A percentile compares a stretch with the other conserved stretches of the same genome.
Conservation (phyloP, 106 monocot genomes). For the Alisma plantagoaquatica region DNA sequence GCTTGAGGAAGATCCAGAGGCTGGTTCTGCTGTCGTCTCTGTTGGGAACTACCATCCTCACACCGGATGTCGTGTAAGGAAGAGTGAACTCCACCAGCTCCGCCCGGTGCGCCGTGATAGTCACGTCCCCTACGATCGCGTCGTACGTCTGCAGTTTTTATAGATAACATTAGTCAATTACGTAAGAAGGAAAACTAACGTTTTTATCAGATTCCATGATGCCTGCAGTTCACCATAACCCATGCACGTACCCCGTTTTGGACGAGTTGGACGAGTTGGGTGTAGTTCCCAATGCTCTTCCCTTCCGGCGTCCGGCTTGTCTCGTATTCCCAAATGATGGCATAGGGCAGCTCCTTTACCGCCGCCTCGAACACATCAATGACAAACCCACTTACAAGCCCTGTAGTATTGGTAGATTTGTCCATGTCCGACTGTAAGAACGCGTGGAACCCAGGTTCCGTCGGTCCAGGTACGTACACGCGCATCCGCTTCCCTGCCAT, state of each 20-base stretch:
- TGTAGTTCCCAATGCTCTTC: background rate
- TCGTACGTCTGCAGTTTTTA: conserved; percentile 47
- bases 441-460: conserved; percentile 24
- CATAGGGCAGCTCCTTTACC: background rate
- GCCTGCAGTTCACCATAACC: too few species aligned
- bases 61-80: conserved; percentile 29
- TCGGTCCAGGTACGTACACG: conserved; percentile 38
- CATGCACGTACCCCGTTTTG: too few species aligned
- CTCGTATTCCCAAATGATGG: background rate
- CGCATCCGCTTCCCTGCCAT: conserved; percentile 16
- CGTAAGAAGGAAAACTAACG: too few species aligned
- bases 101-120: conserved; percentile 27
- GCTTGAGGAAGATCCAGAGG: conserved; percentile 16
- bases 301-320: background rate
- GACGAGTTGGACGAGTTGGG: conserved; percentile 4
- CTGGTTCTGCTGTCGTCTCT: conserved; percentile 11
- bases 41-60: conserved; percentile 30
- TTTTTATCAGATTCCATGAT: too few species aligned
- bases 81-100: conserved; percentile 37
- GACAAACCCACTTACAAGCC: conserved; percentile 18
- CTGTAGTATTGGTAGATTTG: background rate
- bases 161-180: too few species aligned
- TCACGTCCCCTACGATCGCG: conserved; percentile 26
- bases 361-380: conserved; percentile 14
- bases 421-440: conserved; percentile 21